A percentile compares a stretch with the other conserved stretches of the same genome.
Evolutionary conservation across 768 basidiomycete genomes (phyloP).

Genomic region (Hericium rajendrae): DNA sequence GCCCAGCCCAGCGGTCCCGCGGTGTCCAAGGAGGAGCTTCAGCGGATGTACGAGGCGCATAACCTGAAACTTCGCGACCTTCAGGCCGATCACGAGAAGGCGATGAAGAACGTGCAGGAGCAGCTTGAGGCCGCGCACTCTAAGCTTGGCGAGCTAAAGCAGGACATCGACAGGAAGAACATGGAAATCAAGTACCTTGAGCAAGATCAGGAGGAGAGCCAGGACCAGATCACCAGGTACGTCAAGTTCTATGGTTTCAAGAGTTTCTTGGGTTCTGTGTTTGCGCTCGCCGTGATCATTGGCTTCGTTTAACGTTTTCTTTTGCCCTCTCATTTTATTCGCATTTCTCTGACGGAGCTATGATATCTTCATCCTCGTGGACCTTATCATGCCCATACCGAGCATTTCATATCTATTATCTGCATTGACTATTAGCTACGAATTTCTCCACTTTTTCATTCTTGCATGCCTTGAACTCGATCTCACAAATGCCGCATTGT

Average conservation of each 20-base stretch:
- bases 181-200: slow-evolving; percentile 81
- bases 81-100: slow-evolving; percentile 56
- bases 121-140: slow-evolving; percentile 45
- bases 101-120: slow-evolving; percentile 39
- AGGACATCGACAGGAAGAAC: slow-evolving; percentile 55
- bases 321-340: slow-evolving; percentile 15
- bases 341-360: neutral
- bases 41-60: slow-evolving; percentile 75
- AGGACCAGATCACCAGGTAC: slow-evolving; percentile 73
- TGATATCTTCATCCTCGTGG: neutral
- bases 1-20: slow-evolving; percentile 30
- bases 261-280: slow-evolving; percentile 22
- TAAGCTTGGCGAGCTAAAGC: slow-evolving; percentile 44
- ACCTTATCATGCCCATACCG: neutral
- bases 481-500: neutral
- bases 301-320: slow-evolving; percentile 26
- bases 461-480: slow-evolving; percentile 16
- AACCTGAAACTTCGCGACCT: slow-evolving; percentile 72
- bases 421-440: neutral
- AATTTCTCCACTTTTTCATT: neutral
- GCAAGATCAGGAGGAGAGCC: slow-evolving; percentile 67
- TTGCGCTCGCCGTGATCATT: slow-evolving; percentile 14
- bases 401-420: neutral
- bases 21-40: slow-evolving; percentile 70
- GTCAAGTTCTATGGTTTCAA: slow-evolving; percentile 52